phyloP scores from a whole-genome alignment of 2,329 filamentous ascomycete species.

The Trichoderma sp. region DNA sequence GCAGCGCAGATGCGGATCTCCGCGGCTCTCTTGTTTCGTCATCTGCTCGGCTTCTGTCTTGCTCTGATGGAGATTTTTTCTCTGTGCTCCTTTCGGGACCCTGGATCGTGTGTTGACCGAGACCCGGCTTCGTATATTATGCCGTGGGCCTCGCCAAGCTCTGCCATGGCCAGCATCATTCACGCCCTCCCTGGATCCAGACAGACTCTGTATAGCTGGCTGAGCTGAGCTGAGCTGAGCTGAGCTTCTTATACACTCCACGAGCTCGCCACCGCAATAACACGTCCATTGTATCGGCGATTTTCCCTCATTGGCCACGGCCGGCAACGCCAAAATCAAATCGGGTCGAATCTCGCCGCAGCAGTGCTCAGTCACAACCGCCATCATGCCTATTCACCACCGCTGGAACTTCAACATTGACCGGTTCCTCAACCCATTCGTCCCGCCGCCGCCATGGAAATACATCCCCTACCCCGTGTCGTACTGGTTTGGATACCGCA shows the following conservation, averaged over 20 bases:
- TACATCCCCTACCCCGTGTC: constrained; percentile 66
- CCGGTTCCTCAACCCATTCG: constrained; percentile 67
- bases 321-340: neutral
- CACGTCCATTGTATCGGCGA: neutral
- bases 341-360: neutral
- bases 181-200: neutral
- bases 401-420: constrained; percentile 73
- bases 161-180: neutral
- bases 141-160: neutral
- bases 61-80: neutral
- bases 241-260: neutral
- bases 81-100: neutral
- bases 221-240: neutral
- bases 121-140: constrained; percentile 1
- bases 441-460: constrained; percentile 67
- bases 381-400: constrained; percentile 26
- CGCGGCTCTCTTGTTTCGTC: constrained; percentile 29
- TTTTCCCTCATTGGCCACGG: neutral
- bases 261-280: neutral
- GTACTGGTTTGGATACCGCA: constrained; percentile 67
- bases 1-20: constrained; percentile 32
- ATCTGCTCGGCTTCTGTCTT: neutral
- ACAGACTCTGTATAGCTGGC: neutral
- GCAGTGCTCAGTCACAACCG: neutral
- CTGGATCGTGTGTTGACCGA: neutral